Evolutionary conservation across 1,284 basidiomycete genomes (phyloP).

Genomic region (Ustilago trichophora): DNA sequence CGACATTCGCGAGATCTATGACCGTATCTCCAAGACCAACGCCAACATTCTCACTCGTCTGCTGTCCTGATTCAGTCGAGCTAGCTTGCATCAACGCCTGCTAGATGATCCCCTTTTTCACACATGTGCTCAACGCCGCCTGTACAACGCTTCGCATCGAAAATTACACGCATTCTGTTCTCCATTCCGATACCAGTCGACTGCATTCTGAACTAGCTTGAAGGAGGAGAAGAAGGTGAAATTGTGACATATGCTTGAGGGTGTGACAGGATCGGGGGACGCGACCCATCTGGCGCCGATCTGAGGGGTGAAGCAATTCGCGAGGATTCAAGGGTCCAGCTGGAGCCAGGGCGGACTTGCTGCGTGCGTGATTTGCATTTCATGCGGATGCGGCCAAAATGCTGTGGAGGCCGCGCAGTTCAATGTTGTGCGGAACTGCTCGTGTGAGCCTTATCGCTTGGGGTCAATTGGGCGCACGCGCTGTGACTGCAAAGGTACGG

Average conservation of each 20-base stretch:
- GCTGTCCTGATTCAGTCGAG: conserved; percentile 9
- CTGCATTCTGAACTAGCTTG: too few species aligned
- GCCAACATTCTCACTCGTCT: conserved; percentile 64
- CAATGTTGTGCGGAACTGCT: not conserved
- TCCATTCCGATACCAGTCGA: too few species aligned
- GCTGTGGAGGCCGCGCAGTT: conserved; percentile 9
- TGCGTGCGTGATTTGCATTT: not conserved
- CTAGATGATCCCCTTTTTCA: not conserved
- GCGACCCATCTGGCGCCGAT: too few species aligned
- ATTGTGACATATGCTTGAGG: too few species aligned
- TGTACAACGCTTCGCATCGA: not conserved
- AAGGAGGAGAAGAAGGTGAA: too few species aligned
- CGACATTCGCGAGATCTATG: conserved; percentile 83
- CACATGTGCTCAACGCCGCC: too few species aligned
- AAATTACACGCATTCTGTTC: too few species aligned
- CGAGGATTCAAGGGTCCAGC: conserved; percentile 20
- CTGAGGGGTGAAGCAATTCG: too few species aligned
- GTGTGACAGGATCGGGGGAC: too few species aligned
- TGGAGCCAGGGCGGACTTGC: too few species aligned
- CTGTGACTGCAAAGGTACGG: conserved; percentile 11
- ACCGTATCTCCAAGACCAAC: conserved; percentile 79
- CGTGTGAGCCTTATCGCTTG: conserved; percentile 7
- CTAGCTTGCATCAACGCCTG: not conserved
- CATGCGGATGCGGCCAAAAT: conserved; percentile 2
- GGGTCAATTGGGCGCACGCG: too few species aligned